Conservation (phyloP, 2,329 filamentous ascomycete species). For the Botrytis sinoallii region DNA sequence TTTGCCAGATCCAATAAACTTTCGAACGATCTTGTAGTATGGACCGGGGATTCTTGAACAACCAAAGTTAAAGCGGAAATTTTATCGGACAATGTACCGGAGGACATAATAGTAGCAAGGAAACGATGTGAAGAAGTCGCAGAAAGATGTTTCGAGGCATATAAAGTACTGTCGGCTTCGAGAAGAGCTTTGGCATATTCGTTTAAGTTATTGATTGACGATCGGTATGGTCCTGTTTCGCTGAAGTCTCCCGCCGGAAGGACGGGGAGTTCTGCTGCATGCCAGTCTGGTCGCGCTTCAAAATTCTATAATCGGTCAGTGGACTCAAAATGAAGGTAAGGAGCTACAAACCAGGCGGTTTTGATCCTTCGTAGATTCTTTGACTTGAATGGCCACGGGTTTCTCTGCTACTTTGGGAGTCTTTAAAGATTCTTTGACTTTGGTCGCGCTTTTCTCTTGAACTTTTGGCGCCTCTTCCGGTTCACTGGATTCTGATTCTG, state of each 20-base stretch:
- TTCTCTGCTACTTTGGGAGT: conserved; percentile 32
- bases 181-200: conserved; percentile 71
- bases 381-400: conserved; percentile 3
- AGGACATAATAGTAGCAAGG: conserved; percentile 93
- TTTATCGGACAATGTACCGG: conserved; percentile 94
- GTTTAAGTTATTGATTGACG: conserved; percentile 57
- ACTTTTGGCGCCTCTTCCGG: conserved; percentile 36
- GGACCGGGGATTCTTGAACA: conserved; percentile 91
- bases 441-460: conserved; percentile 25
- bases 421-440: conserved; percentile 28
- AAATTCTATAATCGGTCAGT: conserved; percentile 48
- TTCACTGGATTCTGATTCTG: conserved; percentile 36
- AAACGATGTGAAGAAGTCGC: conserved; percentile 91
- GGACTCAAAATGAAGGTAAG: conserved; percentile 23
- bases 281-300: conserved; percentile 65
- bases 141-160: conserved; percentile 66
- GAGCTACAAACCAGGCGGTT: conserved; percentile 37
- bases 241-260: conserved; percentile 47
- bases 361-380: conserved; percentile 29
- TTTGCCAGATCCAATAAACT: conserved; percentile 77
- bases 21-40: conserved; percentile 87
- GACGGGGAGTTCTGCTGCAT: conserved; percentile 54
- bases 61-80: conserved; percentile 92
- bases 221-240: conserved; percentile 46
- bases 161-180: conserved; percentile 73